Evolutionary conservation across 495 filamentous ascomycete species (phyloP).

Genomic region (Pseudevernia furfuracea): DNA sequence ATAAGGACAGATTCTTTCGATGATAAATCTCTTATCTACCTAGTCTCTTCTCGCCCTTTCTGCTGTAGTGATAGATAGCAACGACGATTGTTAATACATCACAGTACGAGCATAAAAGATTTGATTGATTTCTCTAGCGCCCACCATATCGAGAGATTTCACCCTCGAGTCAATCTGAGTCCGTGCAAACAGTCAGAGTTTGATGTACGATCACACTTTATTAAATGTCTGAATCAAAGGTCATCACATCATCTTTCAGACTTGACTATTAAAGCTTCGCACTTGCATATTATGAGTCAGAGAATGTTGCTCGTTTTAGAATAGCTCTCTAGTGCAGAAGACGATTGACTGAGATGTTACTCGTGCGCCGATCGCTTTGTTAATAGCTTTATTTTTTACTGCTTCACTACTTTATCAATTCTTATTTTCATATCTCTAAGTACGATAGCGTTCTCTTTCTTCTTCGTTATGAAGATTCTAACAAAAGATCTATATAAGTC

Average conservation of each 20-base stretch:
- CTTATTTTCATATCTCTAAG: background rate
- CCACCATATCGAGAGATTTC: background rate
- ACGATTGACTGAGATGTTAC: too few relatives aligned
- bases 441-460: background rate
- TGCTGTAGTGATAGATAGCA: background rate
- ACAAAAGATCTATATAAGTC: background rate
- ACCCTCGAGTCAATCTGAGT: background rate
- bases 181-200: background rate
- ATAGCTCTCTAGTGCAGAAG: too few relatives aligned
- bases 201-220: background rate
- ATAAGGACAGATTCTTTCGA: background rate
- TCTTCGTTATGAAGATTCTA: background rate
- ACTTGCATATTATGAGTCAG: background rate
- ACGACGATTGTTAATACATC: too few relatives aligned
- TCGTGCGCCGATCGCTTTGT: background rate
- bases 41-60: background rate
- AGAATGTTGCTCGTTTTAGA: background rate
- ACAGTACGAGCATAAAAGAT: too few relatives aligned
- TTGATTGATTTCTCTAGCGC: constrained; percentile 6
- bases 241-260: background rate
- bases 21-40: background rate
- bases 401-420: background rate
- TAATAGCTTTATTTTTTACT: background rate
- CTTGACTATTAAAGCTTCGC: background rate
- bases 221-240: background rate